Evolutionary conservation across 768 basidiomycete species (phyloP).

Genomic region (Lactarius hengduanensis): DNA sequence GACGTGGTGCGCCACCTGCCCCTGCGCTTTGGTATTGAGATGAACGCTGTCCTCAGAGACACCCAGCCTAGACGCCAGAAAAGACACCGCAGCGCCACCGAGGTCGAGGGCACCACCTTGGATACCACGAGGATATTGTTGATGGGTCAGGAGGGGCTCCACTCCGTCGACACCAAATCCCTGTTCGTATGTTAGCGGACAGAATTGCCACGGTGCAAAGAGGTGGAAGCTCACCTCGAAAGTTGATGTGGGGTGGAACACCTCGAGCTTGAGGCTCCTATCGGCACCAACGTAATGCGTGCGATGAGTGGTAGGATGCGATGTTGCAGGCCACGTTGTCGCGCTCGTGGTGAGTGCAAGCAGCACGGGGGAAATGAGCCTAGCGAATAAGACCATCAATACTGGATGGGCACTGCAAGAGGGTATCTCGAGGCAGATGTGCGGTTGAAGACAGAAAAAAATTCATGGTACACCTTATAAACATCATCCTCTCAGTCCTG

Average conservation of each 20-base stretch:
- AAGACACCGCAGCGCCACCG: constrained; percentile 30
- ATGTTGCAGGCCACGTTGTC: constrained; percentile 24
- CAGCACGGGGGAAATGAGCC: constrained; percentile 28
- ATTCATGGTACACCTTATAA: not conserved
- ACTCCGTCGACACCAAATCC: constrained; percentile 31
- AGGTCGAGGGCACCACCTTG: constrained; percentile 27
- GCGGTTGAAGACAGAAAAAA: no score
- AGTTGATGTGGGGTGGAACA: constrained; percentile 33
- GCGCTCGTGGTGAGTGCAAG: constrained; percentile 28
- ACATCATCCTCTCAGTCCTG: not conserved
- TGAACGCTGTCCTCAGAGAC: constrained; percentile 23
- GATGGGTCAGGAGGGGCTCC: constrained; percentile 22
- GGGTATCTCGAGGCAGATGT: not conserved
- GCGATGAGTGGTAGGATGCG: constrained; percentile 31
- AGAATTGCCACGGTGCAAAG: not conserved
- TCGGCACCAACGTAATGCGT: constrained; percentile 27
- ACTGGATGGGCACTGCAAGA: not conserved
- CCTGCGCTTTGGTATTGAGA: constrained; percentile 27
- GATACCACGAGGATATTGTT: not conserved
- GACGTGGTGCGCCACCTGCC: constrained; percentile 27
- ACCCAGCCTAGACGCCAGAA: constrained; percentile 30
- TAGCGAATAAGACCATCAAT: constrained; percentile 28
- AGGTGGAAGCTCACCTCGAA: constrained; percentile 28
- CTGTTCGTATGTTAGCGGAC: constrained; percentile 17
- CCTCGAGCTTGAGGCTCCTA: constrained; percentile 26